Percentiles rank a stretch among this genome's conserved stretches.
phyloP scores from a whole-genome alignment of 2,329 filamentous ascomycete genomes.

The Amylocarpus encephaloides region DNA sequence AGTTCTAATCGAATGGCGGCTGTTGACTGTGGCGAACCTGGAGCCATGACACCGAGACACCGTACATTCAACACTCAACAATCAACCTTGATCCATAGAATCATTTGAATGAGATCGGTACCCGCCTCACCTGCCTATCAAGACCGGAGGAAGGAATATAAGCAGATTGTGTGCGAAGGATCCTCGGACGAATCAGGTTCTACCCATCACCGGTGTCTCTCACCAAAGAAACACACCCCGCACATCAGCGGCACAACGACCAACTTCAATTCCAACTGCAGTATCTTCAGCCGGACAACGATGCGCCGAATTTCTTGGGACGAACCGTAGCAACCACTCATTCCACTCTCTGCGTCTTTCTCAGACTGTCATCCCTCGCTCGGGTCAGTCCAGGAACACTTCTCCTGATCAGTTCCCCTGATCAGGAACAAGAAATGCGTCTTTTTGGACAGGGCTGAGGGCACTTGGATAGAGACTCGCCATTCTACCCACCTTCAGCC shows the following conservation, averaged over 20 bases:
- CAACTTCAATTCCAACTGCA: constrained; percentile 2
- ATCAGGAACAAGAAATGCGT: not conserved
- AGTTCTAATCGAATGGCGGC: constrained; percentile 13
- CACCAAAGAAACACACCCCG: constrained; percentile 7
- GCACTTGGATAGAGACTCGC: not conserved
- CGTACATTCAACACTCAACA: constrained; percentile 1
- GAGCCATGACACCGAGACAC: too few species aligned
- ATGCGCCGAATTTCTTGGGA: constrained; percentile 1
- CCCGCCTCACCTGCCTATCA: not conserved
- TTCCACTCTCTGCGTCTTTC: not conserved
- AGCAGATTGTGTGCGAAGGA: not conserved
- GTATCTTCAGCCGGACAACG: constrained; percentile 4
- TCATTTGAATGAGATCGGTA: not conserved
- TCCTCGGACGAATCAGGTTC: constrained; percentile 3
- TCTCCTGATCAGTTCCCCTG: too few species aligned
- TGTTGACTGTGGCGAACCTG: constrained; percentile 11
- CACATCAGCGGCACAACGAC: constrained; percentile 4
- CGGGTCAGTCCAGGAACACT: too few species aligned
- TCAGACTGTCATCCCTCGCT: too few species aligned
- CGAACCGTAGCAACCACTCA: constrained; percentile 10
- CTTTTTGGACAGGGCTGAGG: not conserved
- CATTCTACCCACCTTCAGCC: not conserved
- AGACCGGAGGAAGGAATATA: not conserved
- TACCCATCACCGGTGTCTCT: not conserved
- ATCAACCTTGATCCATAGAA: constrained; percentile 8